Base-by-base conservation (phyloP, 805 yeast species). In the Cyberlindnera mississippiensis region DNA sequence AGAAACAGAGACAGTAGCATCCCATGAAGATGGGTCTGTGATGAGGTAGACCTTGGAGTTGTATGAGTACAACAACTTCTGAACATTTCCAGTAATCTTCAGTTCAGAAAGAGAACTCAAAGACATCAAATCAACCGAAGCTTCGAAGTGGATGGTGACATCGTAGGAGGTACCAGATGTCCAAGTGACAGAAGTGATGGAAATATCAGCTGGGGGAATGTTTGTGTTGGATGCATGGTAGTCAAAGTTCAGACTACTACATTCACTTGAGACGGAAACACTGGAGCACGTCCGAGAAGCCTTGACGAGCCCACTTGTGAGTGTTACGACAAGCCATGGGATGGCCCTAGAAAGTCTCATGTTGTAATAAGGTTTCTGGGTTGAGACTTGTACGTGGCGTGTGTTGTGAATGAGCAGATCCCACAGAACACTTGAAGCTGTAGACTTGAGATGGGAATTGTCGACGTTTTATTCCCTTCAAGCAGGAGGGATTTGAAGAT, bases 1-100 rank as follows among this genome's bases (percentile, higher is more conserved):
- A 3, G 38, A 22, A 4, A 50, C 33, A 5, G 29, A 11, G 2
- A 44, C 44, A 30, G 35, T 32, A 11, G 42, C 41, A 24, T 37
- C 38, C 51, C 50, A 52, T 10, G 28, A 28, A 7, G 42, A 28
- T 13, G 54, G 48, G 28, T 42, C 35, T 10, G 22, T 4, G 33
- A 46, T 42, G 12, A 13, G 11, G 19, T 41, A 14, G 15, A 46
- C 37, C 4, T 43, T 37, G 7, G 14, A 4, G 32, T 48, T 50
- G 24, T 31, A 10, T 20, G 50, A 45, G 46, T 45, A 50, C 2
- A 50, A 33, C n/a, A 44, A 32, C n/a, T 35, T 33, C 9, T 39
- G 24, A 14, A 40, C 30, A n/a, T 28, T n/a, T 10, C 53, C 55
- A 28, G 42, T 45, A 30, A 50, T 28, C 40, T 52, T 52, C 44